Conservation (phyloP, 2,329 filamentous ascomycete species). For the Aureobasidium pullulans region DNA sequence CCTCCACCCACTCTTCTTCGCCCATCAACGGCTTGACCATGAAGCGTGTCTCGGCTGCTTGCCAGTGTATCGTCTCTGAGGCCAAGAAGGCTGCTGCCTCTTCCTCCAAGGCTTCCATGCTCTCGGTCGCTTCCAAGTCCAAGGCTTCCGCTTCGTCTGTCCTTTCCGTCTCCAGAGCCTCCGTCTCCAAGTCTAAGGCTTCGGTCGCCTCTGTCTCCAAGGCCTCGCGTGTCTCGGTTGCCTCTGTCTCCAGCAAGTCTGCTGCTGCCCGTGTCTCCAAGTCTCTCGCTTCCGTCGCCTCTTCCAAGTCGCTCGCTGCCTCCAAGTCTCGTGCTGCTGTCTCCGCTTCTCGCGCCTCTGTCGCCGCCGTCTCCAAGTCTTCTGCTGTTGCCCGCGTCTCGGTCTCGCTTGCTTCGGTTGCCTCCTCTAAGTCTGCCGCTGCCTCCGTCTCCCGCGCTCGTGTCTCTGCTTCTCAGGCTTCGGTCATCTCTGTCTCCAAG, state of each 20-base stretch:
- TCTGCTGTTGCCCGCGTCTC: neutral
- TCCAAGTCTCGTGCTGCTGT: neutral
- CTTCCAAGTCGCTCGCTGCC: neutral
- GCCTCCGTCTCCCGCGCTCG: neutral
- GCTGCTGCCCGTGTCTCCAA: neutral
- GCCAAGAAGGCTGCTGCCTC: conserved; percentile 11
- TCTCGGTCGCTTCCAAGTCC: neutral
- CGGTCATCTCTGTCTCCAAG: conserved; percentile 8
- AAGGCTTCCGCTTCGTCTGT: neutral
- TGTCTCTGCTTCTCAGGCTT: neutral
- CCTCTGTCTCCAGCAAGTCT: neutral
- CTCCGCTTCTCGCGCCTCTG: neutral
- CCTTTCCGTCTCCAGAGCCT: conserved; percentile 5
- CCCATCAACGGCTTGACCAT: conserved; percentile 8
- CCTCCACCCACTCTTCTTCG: conserved; percentile 4
- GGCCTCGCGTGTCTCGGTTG: conserved; percentile 8
- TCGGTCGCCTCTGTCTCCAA: conserved; percentile 1
- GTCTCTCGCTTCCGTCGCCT: neutral
- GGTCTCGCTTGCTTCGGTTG: neutral
- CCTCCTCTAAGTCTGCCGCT: neutral
- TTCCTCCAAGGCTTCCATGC: neutral
- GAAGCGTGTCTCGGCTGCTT: conserved; percentile 14
- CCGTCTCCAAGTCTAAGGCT: conserved; percentile 8
- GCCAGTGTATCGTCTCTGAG: conserved; percentile 12
- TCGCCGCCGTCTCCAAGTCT: neutral